A percentile compares a stretch with the other conserved stretches of the same genome.
phyloP scores from a whole-genome alignment of 176 grass and related monocot species.

The Musa itinerans region DNA sequence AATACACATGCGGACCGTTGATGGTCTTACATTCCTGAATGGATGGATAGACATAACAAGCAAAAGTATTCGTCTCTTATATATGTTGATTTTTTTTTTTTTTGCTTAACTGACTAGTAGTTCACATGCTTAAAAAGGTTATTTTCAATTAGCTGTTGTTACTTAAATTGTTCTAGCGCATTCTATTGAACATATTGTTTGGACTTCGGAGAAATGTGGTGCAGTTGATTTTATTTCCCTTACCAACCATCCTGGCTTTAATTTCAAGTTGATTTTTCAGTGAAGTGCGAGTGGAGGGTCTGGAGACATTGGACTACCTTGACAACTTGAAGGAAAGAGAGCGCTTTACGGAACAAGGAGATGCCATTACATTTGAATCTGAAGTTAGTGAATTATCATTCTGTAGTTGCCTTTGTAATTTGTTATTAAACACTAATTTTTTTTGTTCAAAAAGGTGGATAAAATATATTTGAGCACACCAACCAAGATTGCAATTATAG shows the following conservation, averaged over 20 bases:
- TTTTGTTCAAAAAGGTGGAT: conserved; percentile 1
- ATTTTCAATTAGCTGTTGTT: not conserved
- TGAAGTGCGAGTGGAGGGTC: conserved; percentile 12
- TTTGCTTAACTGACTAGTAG: not conserved
- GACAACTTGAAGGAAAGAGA: conserved; percentile 13
- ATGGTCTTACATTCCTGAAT: no score
- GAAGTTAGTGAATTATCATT: not conserved
- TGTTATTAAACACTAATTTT: not conserved
- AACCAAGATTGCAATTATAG: conserved; percentile 6
- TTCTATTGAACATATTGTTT: not conserved
- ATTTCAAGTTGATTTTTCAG: conserved; percentile 3
- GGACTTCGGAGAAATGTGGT: not conserved
- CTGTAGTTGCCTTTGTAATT: not conserved
- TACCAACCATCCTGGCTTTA: not conserved
- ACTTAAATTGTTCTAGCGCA: no score
- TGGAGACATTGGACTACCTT: conserved; percentile 10
- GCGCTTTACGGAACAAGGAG: conserved; percentile 15
- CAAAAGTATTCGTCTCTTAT: no score
- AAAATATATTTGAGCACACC: conserved; percentile 16
- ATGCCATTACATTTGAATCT: conserved; percentile 13
- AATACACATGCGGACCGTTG: no score
- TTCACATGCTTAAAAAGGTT: not conserved
- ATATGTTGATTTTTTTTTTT: no score
- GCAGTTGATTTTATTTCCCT: not conserved
- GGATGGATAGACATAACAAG: no score